Evolutionary conservation across 257 asterid species (phyloP), one percentile per base, ranked within the genome.

Genomic region (Scutellaria minor): DNA sequence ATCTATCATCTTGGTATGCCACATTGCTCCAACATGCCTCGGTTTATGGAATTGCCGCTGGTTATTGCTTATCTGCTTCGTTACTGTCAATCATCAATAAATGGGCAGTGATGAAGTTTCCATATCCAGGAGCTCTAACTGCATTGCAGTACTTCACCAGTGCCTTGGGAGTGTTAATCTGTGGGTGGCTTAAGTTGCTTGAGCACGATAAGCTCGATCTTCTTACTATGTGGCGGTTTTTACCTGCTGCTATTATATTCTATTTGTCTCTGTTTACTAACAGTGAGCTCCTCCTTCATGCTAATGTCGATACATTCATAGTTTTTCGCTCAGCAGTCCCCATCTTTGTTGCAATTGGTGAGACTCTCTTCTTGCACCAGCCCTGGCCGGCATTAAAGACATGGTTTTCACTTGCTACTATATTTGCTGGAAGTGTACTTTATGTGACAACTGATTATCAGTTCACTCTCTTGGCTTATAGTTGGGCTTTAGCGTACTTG

Each of bases 31-130:
- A 82, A 61, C 96, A 88, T 53, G 95, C 80, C 7, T 91, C 96
- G 0, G 83, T 91, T 14, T 94, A 94, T 69, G 98, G 98, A 48
- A 63, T 94, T 31, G 97, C 98, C 12, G 94, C 88, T n/a, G 98
- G 97, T 14, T 91, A 94, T 75, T 91, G 97, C 81, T 11, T 94
- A 51, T 91, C 98, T 6, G 98, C 97, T 35, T 89, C 96, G 3
- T 74, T 94, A 67, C 88, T 94, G 6, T 88, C 96, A 13, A 94
- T 94, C 79, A 94, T 94, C 78, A 94, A 91, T 71, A 91, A 94
- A 84, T 94, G 97, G 98, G 97, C 98, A 18, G 84, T 94, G 27
- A 94, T 91, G 98, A 94, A 84, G 81, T 94, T 94, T 58, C 98
- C 97, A 6, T 94, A 91, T 79, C 98, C 98, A 0, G 98, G 97